Evolutionary conservation across 2,329 filamentous ascomycete species (phyloP), one percentile per base, ranked within the genome.

Genomic region (Aureobasidium sp.): DNA sequence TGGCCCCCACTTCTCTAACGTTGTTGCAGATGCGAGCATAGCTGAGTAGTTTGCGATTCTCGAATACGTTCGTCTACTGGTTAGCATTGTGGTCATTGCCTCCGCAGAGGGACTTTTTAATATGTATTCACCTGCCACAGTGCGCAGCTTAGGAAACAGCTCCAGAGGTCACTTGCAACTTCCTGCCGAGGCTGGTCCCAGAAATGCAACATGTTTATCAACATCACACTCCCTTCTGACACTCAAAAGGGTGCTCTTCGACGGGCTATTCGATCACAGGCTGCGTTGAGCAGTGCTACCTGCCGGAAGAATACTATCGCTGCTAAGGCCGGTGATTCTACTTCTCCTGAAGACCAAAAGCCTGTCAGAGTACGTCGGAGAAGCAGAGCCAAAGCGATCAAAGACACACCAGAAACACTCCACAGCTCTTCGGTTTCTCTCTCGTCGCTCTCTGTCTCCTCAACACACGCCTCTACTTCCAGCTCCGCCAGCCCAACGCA

Each of bases 241-340:
- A 57, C 53, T 11, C 53, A 45, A 29, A 57, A 57, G 37, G 53
- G 29, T 17, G 17, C 29, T 37, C 41, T 57, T 29, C 53, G 53
- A 57, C 27, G 53, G 14, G 53, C 53, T 8, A 57, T 57, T 37
- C 53, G 53, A 25, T 57, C 53, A n/a, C 53, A 57, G 20, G 53
- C 53, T 14, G 53, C 53, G 8, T 11, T 57, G 5, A 57, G 53
- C 29, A 57, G 53, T 45, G 53, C 53, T 22, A 41, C 12, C 9
- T 57, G 39, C 12, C 53, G 53, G 6, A 57, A 57, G 41, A 57
- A 22, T 17, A 57, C 53, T 6, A 57, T 57, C 29, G 53, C 53
- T 20, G 53, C 53, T 29, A 57, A 44, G 36, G 29, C 53, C 17
- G 11, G 25, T 3, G 36, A 37, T 17, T 22, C 39, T 6, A 25